phyloP scores from a whole-genome alignment of 1,139 yeast genomes.

The Sugiyamaella neomexicana region DNA sequence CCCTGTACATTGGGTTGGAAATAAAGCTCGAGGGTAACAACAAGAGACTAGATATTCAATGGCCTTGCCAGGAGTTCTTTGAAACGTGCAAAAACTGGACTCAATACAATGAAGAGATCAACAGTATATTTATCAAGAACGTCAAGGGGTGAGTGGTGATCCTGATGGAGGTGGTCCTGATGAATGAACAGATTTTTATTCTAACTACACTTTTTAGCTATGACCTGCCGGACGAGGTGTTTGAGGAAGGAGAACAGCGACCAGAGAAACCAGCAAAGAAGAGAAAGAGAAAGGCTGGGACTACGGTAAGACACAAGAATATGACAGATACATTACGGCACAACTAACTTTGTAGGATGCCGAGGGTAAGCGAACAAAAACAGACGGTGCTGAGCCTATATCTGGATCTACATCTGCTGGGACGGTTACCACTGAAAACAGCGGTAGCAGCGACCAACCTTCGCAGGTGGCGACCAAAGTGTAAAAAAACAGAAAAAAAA shows the following conservation, averaged over 20 bases:
- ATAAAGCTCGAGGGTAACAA: conserved; percentile 51
- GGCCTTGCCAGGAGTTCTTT: conserved; percentile 88
- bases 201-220: conserved; percentile 40
- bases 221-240: conserved; percentile 85
- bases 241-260: conserved; percentile 71
- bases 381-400: conserved; percentile 4
- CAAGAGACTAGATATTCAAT: conserved; percentile 75
- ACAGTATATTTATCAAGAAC: conserved; percentile 64
- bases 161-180: neutral
- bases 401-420: neutral
- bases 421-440: neutral
- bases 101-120: conserved; percentile 59
- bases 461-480: conserved; percentile 9
- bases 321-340: too few species aligned
- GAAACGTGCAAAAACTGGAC: conserved; percentile 74
- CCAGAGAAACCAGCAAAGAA: conserved; percentile 58
- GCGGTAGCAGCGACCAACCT: conserved; percentile 6
- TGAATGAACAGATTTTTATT: neutral
- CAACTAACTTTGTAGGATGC: conserved; percentile 9
- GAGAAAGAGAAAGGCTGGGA: conserved; percentile 46
- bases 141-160: conserved; percentile 53
- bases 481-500: too few species aligned
- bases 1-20: conserved; percentile 77
- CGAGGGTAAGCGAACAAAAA: conserved; percentile 8
- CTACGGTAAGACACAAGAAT: conserved; percentile 15